phyloP scores from a whole-genome alignment of 805 yeast species.

The Sugiyamaella valdiviana region DNA sequence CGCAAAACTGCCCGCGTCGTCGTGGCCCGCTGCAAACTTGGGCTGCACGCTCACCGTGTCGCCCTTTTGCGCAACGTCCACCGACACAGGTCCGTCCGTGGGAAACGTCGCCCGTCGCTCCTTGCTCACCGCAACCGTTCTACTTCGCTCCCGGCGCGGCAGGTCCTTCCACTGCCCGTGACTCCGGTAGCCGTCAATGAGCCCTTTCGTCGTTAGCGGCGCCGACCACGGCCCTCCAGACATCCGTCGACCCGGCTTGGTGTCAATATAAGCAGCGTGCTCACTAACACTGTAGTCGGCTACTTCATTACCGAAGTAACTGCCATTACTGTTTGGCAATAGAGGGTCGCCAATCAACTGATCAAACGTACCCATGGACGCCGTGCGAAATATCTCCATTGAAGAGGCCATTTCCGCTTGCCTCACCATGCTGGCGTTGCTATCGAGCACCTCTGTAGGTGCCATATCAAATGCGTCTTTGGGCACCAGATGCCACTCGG shows the following conservation, averaged over 20 bases:
- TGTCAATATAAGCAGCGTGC: too few species aligned
- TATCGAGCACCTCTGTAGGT: neutral
- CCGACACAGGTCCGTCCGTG: neutral
- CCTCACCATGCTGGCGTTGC: neutral
- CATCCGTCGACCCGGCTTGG: neutral
- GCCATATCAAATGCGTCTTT: neutral
- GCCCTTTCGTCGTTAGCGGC: neutral
- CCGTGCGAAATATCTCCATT: neutral
- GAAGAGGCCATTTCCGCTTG: neutral
- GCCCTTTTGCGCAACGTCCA: conserved; percentile 16
- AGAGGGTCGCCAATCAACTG: neutral
- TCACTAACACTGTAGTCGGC: too few species aligned
- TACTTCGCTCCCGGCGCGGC: neutral
- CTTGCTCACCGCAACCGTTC: neutral
- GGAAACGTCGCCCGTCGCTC: neutral
- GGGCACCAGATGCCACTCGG: neutral
- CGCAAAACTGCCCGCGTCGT: conserved; percentile 20
- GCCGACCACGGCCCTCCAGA: neutral
- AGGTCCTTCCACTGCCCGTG: neutral
- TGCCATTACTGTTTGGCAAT: neutral
- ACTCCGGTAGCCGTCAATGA: neutral
- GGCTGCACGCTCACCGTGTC: conserved; percentile 22
- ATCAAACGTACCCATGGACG: neutral
- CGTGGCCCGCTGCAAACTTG: conserved; percentile 21
- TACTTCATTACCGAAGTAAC: neutral